Conservation (phyloP, 1,284 basidiomycete species). For the Trichosporon coremiiforme region DNA sequence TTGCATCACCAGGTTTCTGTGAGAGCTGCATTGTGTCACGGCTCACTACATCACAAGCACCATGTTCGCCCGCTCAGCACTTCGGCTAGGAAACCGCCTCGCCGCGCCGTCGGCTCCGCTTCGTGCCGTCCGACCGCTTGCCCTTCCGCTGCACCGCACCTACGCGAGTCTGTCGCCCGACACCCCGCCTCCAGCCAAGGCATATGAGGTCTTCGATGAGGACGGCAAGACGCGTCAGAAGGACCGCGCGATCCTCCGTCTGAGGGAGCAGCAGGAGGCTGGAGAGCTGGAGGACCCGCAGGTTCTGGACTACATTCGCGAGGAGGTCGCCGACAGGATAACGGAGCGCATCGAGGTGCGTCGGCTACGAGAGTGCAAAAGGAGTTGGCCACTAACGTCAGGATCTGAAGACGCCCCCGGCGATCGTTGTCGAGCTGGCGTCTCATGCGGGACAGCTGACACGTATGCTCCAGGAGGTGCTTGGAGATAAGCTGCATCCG, state of each 20-base stretch:
- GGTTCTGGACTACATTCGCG: slow-evolving; percentile 87
- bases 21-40: not conserved
- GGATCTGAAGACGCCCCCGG: slow-evolving; percentile 89
- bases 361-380: slow-evolving; percentile 11
- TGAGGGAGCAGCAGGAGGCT: slow-evolving; percentile 62
- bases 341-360: slow-evolving; percentile 80
- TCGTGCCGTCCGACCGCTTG: not conserved
- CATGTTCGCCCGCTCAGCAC: slow-evolving; percentile 13
- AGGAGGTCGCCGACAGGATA: slow-evolving; percentile 86
- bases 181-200: slow-evolving; percentile 51
- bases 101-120: not conserved
- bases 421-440: slow-evolving; percentile 81
- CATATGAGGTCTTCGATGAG: slow-evolving; percentile 87
- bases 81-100: slow-evolving; percentile 6
- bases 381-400: slow-evolving; percentile 49
- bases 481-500: slow-evolving; percentile 68
- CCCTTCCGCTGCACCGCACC: slow-evolving; percentile 2
- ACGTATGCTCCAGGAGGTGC: slow-evolving; percentile 73
- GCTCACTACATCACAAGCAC: not conserved
- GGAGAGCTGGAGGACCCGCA: slow-evolving; percentile 38
- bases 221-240: slow-evolving; percentile 77
- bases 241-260: slow-evolving; percentile 68
- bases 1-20: slow-evolving; percentile 14
- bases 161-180: slow-evolving; percentile 52
- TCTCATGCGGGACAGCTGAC: slow-evolving; percentile 94